phyloP scores from a whole-genome alignment of 2,329 filamentous ascomycete species.

The Helotiales sp. region DNA sequence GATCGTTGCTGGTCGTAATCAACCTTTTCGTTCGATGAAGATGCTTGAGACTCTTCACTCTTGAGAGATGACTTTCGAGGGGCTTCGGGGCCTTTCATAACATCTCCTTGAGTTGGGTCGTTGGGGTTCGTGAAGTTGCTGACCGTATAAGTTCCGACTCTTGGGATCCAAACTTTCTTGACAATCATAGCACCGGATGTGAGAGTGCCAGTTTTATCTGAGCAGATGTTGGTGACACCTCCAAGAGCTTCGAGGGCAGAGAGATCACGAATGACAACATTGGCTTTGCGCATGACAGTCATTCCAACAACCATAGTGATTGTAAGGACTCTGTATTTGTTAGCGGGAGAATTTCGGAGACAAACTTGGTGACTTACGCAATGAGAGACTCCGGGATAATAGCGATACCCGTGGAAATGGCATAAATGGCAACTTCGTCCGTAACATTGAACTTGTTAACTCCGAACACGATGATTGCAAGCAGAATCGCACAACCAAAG shows the following conservation, averaged over 20 bases:
- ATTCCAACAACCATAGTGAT: slow-evolving; percentile 53
- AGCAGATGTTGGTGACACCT: slow-evolving; percentile 72
- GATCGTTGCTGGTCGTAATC: slow-evolving; percentile 62
- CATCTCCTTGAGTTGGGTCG: slow-evolving; percentile 52
- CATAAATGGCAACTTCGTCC: slow-evolving; percentile 34
- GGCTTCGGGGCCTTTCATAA: slow-evolving; percentile 37
- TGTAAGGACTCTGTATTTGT: slow-evolving; percentile 46
- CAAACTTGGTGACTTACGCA: slow-evolving; percentile 24
- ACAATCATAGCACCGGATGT: slow-evolving; percentile 61
- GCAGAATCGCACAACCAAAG: slow-evolving; percentile 53
- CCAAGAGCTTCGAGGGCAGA: slow-evolving; percentile 66
- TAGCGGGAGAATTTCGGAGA: slow-evolving; percentile 6
- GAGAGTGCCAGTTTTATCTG: slow-evolving; percentile 75
- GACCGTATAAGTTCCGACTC: slow-evolving; percentile 51
- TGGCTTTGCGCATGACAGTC: slow-evolving; percentile 45
- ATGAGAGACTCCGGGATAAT: slow-evolving; percentile 63
- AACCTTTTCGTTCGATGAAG: slow-evolving; percentile 38
- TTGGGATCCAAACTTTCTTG: slow-evolving; percentile 56
- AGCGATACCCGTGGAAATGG: slow-evolving; percentile 44
- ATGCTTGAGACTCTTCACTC: slow-evolving; percentile 33
- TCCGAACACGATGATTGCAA: slow-evolving; percentile 41
- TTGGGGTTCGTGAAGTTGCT: slow-evolving; percentile 52
- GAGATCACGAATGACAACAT: slow-evolving; percentile 48
- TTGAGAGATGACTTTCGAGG: slow-evolving; percentile 16
- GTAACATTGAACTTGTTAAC: slow-evolving; percentile 50